phyloP scores from a whole-genome alignment of 768 basidiomycete species.

The Sporobolomyces roseus region DNA sequence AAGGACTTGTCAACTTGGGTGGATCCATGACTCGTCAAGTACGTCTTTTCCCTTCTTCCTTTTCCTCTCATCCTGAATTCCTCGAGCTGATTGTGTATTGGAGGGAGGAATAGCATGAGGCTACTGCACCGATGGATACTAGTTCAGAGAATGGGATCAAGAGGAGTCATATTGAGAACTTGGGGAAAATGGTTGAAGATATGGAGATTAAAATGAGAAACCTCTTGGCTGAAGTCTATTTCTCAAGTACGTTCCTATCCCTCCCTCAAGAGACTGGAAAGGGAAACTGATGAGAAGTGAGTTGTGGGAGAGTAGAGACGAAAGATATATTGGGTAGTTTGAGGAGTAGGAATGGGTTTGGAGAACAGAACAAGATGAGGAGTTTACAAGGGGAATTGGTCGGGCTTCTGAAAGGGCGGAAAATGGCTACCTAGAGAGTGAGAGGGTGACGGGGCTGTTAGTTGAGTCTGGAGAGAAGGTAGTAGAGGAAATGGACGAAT shows the following conservation, averaged over 20 bases:
- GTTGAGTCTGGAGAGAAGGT: too few relatives aligned
- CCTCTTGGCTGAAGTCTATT: conserved; percentile 60
- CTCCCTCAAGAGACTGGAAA: neutral
- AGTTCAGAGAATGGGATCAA: conserved; percentile 14
- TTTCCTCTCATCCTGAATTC: conserved; percentile 49
- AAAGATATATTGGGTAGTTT: conserved; percentile 91
- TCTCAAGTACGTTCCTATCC: conserved; percentile 35
- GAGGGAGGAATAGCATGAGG: conserved; percentile 39
- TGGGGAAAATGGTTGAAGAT: conserved; percentile 94
- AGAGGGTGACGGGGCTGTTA: too few relatives aligned
- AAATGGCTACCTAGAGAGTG: conserved; percentile 1
- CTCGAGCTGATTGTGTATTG: too few relatives aligned
- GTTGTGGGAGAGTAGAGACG: conserved; percentile 60
- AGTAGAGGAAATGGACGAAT: too few relatives aligned
- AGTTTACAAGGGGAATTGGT: conserved; percentile 82
- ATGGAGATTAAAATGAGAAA: conserved; percentile 99
- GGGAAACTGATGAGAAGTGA: neutral
- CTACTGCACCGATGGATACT: conserved; percentile 45
- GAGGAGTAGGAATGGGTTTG: conserved; percentile 78
- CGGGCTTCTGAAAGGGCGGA: conserved; percentile 37
- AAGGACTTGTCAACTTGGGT: conserved; percentile 75
- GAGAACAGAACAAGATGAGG: conserved; percentile 70
- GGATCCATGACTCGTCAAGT: conserved; percentile 98
- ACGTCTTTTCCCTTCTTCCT: conserved; percentile 45
- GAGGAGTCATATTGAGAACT: conserved; percentile 80